Evolutionary conservation across 257 asterid species (phyloP).

Genomic region (Solanum bukasovii): DNA sequence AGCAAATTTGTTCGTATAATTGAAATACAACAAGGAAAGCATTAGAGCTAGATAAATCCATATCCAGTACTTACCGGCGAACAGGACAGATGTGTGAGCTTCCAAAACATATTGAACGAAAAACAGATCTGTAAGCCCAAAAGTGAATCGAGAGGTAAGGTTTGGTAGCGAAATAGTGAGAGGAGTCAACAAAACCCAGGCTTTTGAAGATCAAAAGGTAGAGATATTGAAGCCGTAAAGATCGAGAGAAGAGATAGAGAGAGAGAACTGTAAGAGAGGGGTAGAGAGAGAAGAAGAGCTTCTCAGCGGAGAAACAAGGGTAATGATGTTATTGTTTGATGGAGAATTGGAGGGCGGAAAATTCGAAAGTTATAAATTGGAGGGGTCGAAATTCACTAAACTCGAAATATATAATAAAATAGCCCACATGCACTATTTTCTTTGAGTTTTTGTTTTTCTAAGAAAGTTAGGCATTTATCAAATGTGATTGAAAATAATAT

Average conservation of each 20-base stretch:
- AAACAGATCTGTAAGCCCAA: conserved; percentile 50
- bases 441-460: neutral
- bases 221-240: conserved; percentile 16
- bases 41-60: neutral
- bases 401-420: neutral
- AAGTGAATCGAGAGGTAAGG: conserved; percentile 3
- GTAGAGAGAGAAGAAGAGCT: neutral
- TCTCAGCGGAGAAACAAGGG: neutral
- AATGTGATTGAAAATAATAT: neutral
- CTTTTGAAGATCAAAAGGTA: conserved; percentile 11
- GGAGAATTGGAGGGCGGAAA: conserved; percentile 3
- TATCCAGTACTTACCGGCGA: conserved; percentile 69
- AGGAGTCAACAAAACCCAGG: conserved; percentile 27
- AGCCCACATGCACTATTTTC: neutral
- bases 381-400: conserved; percentile 11
- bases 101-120: conserved; percentile 70
- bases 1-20: neutral
- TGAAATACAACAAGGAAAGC: neutral
- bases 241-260: conserved; percentile 7
- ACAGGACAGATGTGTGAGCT: conserved; percentile 77
- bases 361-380: conserved; percentile 1
- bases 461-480: neutral
- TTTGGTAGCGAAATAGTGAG: conserved; percentile 7
- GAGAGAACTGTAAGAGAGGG: neutral
- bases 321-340: neutral